A percentile compares a stretch with the other conserved stretches of the same genome.
Evolutionary conservation across 148 eudicot genomes (phyloP).

Genomic region (Rheum nobile): DNA sequence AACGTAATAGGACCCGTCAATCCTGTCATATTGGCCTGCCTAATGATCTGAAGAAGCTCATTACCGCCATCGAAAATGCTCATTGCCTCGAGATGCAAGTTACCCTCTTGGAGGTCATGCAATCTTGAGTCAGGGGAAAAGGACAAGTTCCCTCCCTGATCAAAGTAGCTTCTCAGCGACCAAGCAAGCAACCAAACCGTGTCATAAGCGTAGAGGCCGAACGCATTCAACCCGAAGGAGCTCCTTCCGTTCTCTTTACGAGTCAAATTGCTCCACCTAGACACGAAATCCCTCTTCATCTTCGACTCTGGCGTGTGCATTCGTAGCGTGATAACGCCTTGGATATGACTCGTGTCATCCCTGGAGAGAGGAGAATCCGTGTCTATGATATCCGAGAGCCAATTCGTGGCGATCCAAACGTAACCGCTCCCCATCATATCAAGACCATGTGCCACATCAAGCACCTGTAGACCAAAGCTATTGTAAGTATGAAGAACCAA

Average conservation of each 20-base stretch:
- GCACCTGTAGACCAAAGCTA: slow-evolving; percentile 1
- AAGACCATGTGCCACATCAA: slow-evolving; percentile 9
- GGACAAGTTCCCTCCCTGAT: slow-evolving; percentile 22
- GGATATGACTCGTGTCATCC: not conserved
- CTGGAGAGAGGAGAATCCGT: not conserved
- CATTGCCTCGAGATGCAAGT: slow-evolving; percentile 27
- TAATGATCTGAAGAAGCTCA: slow-evolving; percentile 16
- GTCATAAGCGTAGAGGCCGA: slow-evolving; percentile 41
- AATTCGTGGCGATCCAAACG: slow-evolving; percentile 19
- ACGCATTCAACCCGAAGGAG: slow-evolving; percentile 21
- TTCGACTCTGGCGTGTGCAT: slow-evolving; percentile 8
- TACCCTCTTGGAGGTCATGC: slow-evolving; percentile 15
- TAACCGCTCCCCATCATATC: slow-evolving; percentile 15
- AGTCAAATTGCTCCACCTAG: slow-evolving; percentile 26
- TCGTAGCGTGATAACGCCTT: slow-evolving; percentile 5
- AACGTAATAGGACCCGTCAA: slow-evolving; percentile 21
- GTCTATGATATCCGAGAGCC: slow-evolving; percentile 14
- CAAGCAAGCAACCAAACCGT: slow-evolving; percentile 37
- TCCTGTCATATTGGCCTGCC: slow-evolving; percentile 23
- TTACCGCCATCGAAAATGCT: slow-evolving; percentile 33
- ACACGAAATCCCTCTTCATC: slow-evolving; percentile 9
- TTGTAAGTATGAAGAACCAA: slow-evolving; percentile 13
- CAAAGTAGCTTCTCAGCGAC: slow-evolving; percentile 22
- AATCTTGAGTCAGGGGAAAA: slow-evolving; percentile 23
- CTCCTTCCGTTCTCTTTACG: not conserved